Evolutionary conservation across 2,329 filamentous ascomycete genomes (phyloP), one percentile per base, ranked within the genome.

Genomic region (Xylaria sp.): DNA sequence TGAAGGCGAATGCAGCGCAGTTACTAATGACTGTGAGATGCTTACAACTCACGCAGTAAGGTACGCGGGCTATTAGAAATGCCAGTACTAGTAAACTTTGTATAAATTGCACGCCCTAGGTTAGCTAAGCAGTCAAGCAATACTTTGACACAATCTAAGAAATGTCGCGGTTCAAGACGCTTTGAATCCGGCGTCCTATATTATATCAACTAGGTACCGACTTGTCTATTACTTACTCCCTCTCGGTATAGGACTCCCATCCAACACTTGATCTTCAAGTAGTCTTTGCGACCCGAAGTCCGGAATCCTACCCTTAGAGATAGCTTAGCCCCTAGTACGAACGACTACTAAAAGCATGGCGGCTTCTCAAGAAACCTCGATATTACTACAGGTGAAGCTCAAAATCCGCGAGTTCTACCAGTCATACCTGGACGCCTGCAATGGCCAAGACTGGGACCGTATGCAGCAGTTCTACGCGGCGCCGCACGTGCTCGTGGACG

Each of bases 401-500:
- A 42, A 43, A 21, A 9, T 43, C 21, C 51, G 51, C 51, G 51
- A 42, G 37, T 54, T 42, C 51, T 54, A 54, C 37, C 51, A 54
- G 51, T 55, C 52, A 11, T 55, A 55, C 33, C 38, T 55, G 3
- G 52, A 55, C 28, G 38, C 38, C 38, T 55, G 19, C 52, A 55
- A 55, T 17, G 40, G 35, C 4, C 52, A 55, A 17, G 52, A 55
- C 25, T 55, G 11, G 3, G 52, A 45, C 38, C 38, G 52, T 40
- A 46, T 55, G 52, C 52, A 55, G 40, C 38, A 55, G 38, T 55
- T 55, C 25, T 55, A 55, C 38, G 52, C 52, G 12, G 35, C 40
- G 25, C 52, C 52, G 25, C 35, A 42, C 37, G 31, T 37, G 25
- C 38, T 55, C 38, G 40, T 45, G 17, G 38, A 55, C 52, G 51